A percentile compares a stretch with the other conserved stretches of the same genome.
These are phyloP conservation scores for Leccinum proliferum DNA, from an alignment of 1,284 basidiomycete species.

Conservation along the genomic window DNA sequence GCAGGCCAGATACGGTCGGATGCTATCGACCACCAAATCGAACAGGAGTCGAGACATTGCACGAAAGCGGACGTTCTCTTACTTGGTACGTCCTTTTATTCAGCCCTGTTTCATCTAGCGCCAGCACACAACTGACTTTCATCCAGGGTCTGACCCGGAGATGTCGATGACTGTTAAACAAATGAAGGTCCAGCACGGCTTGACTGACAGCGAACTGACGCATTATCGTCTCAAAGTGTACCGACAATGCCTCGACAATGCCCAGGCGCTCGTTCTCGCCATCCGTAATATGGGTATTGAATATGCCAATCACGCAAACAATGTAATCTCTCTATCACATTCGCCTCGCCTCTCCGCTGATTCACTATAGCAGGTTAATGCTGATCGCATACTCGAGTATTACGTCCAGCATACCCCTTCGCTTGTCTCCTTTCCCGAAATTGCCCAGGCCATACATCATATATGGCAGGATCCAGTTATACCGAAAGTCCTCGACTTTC, in stretches of 20 bases:
- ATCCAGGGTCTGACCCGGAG: constrained; percentile 3
- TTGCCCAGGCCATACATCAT: constrained; percentile 2
- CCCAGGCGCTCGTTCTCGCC: constrained; percentile 4
- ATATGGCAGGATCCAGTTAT: constrained; percentile 6
- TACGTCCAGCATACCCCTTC: neutral
- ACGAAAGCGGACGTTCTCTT: constrained; percentile 2
- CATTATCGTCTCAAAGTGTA: constrained; percentile 1
- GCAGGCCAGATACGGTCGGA: constrained; percentile 1
- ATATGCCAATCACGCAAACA: neutral
- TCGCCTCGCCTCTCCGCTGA: neutral
- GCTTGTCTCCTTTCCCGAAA: neutral
- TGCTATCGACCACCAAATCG: constrained; percentile 6
- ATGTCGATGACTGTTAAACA: neutral
- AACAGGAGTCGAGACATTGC: constrained; percentile 2
- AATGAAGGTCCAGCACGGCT: constrained; percentile 8
- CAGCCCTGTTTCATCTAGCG: neutral
- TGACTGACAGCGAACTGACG: constrained; percentile 1
- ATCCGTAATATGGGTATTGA: neutral
- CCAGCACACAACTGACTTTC: neutral
- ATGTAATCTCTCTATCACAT: neutral
- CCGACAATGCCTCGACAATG: neutral
- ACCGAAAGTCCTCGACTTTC: neutral
- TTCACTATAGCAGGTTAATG: neutral
- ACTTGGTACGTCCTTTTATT: neutral
- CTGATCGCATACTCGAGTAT: neutral